Evolutionary conservation across 768 basidiomycete genomes (phyloP).

Genomic region (Tremella yokohamensis): DNA sequence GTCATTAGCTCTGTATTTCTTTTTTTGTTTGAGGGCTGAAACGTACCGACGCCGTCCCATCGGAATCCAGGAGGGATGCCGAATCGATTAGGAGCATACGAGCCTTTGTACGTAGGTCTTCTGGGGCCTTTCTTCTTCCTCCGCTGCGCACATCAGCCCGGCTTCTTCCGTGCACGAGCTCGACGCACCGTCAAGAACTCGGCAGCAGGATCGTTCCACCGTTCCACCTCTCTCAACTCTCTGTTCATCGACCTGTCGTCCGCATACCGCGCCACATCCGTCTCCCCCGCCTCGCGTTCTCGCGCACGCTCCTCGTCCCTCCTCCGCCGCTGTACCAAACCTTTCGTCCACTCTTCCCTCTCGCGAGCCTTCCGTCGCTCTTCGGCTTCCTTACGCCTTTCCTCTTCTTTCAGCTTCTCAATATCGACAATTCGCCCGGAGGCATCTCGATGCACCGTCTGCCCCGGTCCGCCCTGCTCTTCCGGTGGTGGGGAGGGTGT

Average conservation of each 20-base stretch:
- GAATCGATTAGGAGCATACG: constrained; percentile 90
- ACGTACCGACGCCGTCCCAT: constrained; percentile 94
- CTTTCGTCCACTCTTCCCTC: constrained; percentile 94
- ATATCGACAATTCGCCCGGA: constrained; percentile 84
- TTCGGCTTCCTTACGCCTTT: constrained; percentile 72
- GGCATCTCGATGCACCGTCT: constrained; percentile 91
- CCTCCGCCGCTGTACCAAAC: constrained; percentile 81
- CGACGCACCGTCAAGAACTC: constrained; percentile 77
- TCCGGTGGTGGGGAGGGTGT: constrained; percentile 25
- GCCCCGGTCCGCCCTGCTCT: constrained; percentile 25
- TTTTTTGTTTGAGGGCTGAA: neutral
- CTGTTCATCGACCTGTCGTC: constrained; percentile 85
- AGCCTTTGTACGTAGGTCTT: constrained; percentile 79
- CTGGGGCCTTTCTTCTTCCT: constrained; percentile 65
- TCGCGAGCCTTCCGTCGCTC: constrained; percentile 75
- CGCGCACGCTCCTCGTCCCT: constrained; percentile 64
- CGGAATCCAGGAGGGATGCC: constrained; percentile 91
- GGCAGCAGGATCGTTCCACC: constrained; percentile 98
- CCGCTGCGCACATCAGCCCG: constrained; percentile 48
- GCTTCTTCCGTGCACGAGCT: neutral
- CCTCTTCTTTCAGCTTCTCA: constrained; percentile 78
- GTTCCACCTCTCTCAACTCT: constrained; percentile 69
- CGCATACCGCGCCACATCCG: constrained; percentile 66
- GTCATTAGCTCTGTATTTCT: neutral
- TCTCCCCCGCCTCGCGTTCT: constrained; percentile 64